Base-by-base conservation (phyloP, 768 basidiomycete species). In the Infundibulicybe gibba region DNA sequence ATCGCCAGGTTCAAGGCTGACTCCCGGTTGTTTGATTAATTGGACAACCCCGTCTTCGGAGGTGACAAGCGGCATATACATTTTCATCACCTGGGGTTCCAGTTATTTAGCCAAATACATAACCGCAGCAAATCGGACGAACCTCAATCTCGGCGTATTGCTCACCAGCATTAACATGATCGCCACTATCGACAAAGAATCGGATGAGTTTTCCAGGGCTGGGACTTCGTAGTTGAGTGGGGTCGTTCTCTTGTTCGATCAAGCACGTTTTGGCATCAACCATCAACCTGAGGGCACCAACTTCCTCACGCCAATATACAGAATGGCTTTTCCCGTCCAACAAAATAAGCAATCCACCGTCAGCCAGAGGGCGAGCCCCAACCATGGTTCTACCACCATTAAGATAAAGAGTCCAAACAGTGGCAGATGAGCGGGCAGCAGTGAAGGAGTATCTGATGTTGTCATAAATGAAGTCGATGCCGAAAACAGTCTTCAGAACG, bases 171-270 rank as follows among this genome's bases (percentile, higher is more conserved):
- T 91, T 88, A 69, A 99, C 80, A 64, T 98, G 97, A 50, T 99
- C 97, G 6, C 97, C 97, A 48, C 90, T 94, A 59, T 99, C 97
- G 54, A 98, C 85, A 52, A 98, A 80, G 74, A 87, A 94, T 31
- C 94, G 80, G 46, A 99, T 81, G 41, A 99, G 81, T 69, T 99
- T 99, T 32, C 97, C 97, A 9, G 97, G 97, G 68, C 87, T 91
- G 8, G 97, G 97, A 60, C 90, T 93, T 56, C 97, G 78, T 40
- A 98, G 75, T 65, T 98, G 95, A 17, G 97, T 99, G 13, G 97
- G 97, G 60, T 99, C 97, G 57, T 97, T 97, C 77, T 99, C 97
- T 69, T 98, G 94, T 66, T 97, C 97, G 56, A 99, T 94, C 70
- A 97, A 76, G 64, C 94, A 97, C 13, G 97, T 99, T 77, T 97